Evolutionary conservation across 768 basidiomycete genomes (phyloP).

Genomic region (Myochromella boudieri): DNA sequence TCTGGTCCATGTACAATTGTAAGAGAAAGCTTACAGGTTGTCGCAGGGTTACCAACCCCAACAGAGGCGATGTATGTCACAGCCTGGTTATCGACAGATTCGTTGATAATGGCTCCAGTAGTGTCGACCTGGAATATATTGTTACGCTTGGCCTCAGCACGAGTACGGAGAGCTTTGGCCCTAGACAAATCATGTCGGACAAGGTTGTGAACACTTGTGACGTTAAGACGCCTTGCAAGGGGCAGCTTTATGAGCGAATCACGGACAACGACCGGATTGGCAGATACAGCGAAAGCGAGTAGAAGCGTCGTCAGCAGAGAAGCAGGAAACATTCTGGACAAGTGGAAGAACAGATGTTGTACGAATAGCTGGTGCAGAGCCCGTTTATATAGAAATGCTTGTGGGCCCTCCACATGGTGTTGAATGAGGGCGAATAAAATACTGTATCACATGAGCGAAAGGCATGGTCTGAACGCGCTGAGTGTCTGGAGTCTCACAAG

Average conservation of each 20-base stretch:
- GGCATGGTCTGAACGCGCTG: background rate
- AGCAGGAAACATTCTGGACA: conserved; percentile 35
- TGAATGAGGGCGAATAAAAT: background rate
- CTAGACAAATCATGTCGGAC: conserved; percentile 51
- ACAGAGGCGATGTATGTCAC: conserved; percentile 46
- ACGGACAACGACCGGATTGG: conserved; percentile 43
- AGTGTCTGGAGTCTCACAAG: conserved; percentile 4
- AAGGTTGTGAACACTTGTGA: conserved; percentile 47
- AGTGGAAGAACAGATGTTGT: background rate
- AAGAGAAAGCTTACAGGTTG: conserved; percentile 38
- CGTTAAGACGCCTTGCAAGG: conserved; percentile 54
- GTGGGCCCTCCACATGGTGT: conserved; percentile 6
- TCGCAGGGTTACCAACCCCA: conserved; percentile 55
- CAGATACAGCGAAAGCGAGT: conserved; percentile 44
- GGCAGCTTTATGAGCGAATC: conserved; percentile 43
- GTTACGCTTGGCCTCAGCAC: conserved; percentile 32
- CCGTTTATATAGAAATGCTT: conserved; percentile 12
- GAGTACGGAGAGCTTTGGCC: conserved; percentile 41
- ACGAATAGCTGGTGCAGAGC: background rate
- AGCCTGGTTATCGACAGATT: conserved; percentile 34
- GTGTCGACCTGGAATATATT: conserved; percentile 25
- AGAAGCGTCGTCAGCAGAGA: conserved; percentile 45
- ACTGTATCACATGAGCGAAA: background rate
- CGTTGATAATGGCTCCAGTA: conserved; percentile 46
- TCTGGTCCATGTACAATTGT: background rate